Base-by-base conservation (phyloP, 768 basidiomycete species). In the Phylloporus sp. region DNA sequence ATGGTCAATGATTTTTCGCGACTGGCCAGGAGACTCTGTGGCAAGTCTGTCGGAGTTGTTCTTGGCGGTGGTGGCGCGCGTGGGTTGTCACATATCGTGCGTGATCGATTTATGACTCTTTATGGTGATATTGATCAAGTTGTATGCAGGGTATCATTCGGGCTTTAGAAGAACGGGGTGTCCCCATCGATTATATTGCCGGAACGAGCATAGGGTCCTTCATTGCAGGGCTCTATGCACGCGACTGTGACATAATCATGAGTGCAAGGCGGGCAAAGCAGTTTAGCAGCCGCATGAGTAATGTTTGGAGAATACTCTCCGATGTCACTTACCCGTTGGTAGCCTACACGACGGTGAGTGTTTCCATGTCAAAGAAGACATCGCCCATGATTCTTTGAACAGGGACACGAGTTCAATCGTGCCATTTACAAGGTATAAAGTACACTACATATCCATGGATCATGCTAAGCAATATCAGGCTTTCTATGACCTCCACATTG, bases 11-110 rank as follows among this genome's bases (percentile, higher is more conserved):
- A 99, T 66, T 98, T 98, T 66, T 86, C 93, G 9, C 79, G 97
- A 20, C 72, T 99, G 34, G 97, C 97, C 2, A 75, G 97, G 50
- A 73, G 94, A 45, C 80, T 98, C 32, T 97, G 94, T 63, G 97
- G 95, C 13, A 90, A 85, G 61, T 91, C 90, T 8, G 88, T 98
- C 52, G 97, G 95, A 1, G 73, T 99, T 39, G 94, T 98, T 7
- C 79, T 99, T 2, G 97, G 97, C 18, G 97, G 97, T 6, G 97
- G 97, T n/a, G 97, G 97, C 16, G 97, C 95, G 15, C 80, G 97
- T 36, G 97, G 87, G n/a, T 75, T 88, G 39, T 80, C 85, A 0
- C 87, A 90, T 64, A 69, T 89, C 40, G 81, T 82, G 55, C 45
- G 76, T 61, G 45, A 70, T 75, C 49, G 50, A 10, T 24, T 42